Base-by-base conservation (phyloP, 495 filamentous ascomycete genomes). In the Cercophora newfieldiana region DNA sequence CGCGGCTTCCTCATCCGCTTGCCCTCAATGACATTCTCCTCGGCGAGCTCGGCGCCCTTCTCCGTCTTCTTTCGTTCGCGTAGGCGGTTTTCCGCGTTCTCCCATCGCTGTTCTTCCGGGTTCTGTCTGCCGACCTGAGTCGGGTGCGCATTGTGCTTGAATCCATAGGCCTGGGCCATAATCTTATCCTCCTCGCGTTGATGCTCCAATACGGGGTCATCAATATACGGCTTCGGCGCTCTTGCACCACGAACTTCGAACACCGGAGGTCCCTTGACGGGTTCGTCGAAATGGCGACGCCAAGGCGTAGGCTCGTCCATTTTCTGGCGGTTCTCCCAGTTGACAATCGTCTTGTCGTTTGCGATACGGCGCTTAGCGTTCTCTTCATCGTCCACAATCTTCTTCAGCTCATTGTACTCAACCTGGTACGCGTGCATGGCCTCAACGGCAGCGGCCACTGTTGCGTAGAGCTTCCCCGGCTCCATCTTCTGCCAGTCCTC, bases 361-460 rank as follows among this genome's bases (percentile, higher is more conserved):
- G 72, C 71, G 22, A 77, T 70, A 37, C 78, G 79, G n/a, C 81
- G 80, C 28, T 78, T 75, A 63, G 74, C 79, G 71, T 74, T 86
- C 70, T 71, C 83, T 68, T 75, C 72, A 60, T 77, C 81, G 37
- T 84, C 83, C 21, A 83, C 77, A 37, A 87, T 77, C 60, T 83
- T 82, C 62, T 88, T 82, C 5, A 93, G 81, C 18, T 80, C 80
- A 14, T 86, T 70, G 69, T 83, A 91, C 68, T 93, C 88, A 19
- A 87, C 79, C 72, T 93, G 88, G 79, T 87, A 88, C 5, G 77
- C 75, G 48, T 79, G 77, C 60, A 94, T 68, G 3, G 83, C 81
- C 53, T 79, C 72, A 14, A 81, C 83, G 2, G 82, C 80, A 57
- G 86, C 84, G 30, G 83, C 79, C 3, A 86, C 78, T 16, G 83